Evolutionary conservation across 1,139 yeast genomes (phyloP).

Genomic region (Blastobotrys elegans): DNA sequence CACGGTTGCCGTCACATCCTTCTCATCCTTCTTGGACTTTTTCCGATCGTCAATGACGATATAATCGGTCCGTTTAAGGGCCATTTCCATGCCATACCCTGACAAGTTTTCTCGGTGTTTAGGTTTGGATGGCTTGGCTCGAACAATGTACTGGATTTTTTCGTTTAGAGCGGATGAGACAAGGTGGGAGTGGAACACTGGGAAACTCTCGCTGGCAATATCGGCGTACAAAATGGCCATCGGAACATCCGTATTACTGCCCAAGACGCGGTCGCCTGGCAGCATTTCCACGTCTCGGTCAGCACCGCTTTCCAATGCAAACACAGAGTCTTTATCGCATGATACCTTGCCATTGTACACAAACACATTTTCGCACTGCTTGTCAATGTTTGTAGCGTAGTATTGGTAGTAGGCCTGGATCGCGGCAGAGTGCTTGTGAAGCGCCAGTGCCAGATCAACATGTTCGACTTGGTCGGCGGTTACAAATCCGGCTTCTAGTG

Average conservation of each 20-base stretch:
- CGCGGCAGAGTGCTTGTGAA: constrained; percentile 55
- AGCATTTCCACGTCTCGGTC: constrained; percentile 30
- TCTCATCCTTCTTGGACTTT: constrained; percentile 17
- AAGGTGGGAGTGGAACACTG: constrained; percentile 53
- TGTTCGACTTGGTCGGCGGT: constrained; percentile 30
- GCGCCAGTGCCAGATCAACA: constrained; percentile 48
- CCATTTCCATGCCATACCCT: constrained; percentile 66
- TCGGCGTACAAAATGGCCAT: constrained; percentile 48
- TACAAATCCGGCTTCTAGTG: constrained; percentile 29
- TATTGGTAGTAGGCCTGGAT: constrained; percentile 58
- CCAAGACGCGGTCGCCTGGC: constrained; percentile 57
- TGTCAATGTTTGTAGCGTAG: constrained; percentile 36
- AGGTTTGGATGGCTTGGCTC: constrained; percentile 49
- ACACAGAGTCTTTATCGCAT: constrained; percentile 64
- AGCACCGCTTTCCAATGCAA: constrained; percentile 51
- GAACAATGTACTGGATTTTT: constrained; percentile 68
- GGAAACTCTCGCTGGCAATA: constrained; percentile 45
- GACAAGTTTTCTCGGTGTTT: constrained; percentile 36
- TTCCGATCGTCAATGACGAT: constrained; percentile 55
- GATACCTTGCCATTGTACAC: constrained; percentile 45
- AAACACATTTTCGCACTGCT: constrained; percentile 47
- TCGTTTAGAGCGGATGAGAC: constrained; percentile 57
- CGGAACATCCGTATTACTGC: constrained; percentile 40
- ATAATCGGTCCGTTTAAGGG: constrained; percentile 60
- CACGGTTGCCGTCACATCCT: constrained; percentile 17